phyloP scores from a whole-genome alignment of 164 flowering plant genomes.

The Dillenia suffruticosa region DNA sequence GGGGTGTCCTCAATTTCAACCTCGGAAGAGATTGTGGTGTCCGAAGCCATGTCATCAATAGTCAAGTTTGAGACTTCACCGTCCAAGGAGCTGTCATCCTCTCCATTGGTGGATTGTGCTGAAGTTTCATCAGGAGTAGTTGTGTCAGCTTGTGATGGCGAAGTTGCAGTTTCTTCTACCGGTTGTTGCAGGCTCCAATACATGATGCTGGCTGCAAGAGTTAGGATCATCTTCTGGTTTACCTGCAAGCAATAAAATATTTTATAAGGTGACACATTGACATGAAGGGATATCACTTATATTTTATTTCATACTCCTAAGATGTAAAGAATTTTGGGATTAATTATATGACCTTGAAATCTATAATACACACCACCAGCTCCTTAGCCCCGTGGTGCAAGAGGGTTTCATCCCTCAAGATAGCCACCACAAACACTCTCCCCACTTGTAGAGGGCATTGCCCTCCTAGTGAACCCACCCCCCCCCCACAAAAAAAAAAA shows the following conservation, averaged over 20 bases:
- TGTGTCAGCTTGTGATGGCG: constrained; percentile 23
- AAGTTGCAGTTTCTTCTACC: constrained; percentile 31
- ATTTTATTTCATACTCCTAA: no score
- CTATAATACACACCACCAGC: no score
- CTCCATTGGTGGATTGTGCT: constrained; percentile 24
- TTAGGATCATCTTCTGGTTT: constrained; percentile 90
- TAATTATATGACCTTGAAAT: no score
- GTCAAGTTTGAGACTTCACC: constrained; percentile 52
- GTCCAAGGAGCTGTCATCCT: constrained; percentile 31
- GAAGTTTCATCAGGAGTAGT: constrained; percentile 27
- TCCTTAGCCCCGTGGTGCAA: no score
- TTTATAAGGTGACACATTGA: no score
- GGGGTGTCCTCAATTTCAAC: constrained; percentile 24
- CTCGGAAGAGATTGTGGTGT: constrained; percentile 33
- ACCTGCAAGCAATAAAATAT: constrained; percentile 40
- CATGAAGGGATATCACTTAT: no score
- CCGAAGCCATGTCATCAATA: constrained; percentile 49
- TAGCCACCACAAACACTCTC: no score
- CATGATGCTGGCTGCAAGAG: constrained; percentile 85
- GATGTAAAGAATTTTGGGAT: no score
- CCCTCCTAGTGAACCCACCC: no score
- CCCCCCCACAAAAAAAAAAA: no score
- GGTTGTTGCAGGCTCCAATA: constrained; percentile 84
- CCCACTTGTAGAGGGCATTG: no score
- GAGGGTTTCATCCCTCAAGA: no score